These are phyloP conservation scores for Cyclotella distinguenda DNA, from an alignment of 108 stramenopile genomes.

Conservation along the genomic window DNA sequence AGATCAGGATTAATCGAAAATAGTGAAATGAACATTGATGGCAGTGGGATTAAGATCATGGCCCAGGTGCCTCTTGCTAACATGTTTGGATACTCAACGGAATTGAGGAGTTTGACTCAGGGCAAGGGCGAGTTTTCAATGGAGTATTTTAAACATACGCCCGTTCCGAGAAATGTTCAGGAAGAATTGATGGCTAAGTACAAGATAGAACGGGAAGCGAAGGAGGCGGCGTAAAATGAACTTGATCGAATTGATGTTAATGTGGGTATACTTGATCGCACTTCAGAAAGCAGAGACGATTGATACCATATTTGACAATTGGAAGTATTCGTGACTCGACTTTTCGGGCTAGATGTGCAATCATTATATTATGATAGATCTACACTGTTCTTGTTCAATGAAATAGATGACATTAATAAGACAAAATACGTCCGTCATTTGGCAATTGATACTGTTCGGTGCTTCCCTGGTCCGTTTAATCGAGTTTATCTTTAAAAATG, in stretches of 20 bases:
- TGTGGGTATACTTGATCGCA: no score
- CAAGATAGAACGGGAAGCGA: constrained; percentile 68
- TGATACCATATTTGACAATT: no score
- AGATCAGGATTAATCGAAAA: constrained; percentile 94
- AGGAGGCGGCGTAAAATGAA: constrained; percentile 42
- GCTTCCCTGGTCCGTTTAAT: no score
- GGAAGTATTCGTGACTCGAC: no score
- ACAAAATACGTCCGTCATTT: no score
- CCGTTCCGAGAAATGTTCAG: constrained; percentile 83
- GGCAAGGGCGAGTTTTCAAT: constrained; percentile 99
- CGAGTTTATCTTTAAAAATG: no score
- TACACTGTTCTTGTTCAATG: no score
- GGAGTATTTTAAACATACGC: constrained; percentile 93
- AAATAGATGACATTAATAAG: no score
- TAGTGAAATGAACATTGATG: constrained; percentile 92
- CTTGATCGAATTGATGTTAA: background rate
- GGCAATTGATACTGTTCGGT: no score
- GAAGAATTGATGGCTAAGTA: constrained; percentile 90
- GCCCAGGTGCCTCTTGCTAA: constrained; percentile 93
- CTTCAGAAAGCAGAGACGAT: no score
- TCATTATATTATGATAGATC: no score
- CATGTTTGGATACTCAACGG: constrained; percentile 98
- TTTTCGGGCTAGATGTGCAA: no score
- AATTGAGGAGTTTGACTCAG: constrained; percentile 92
- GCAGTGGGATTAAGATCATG: constrained; percentile 78